Evolutionary conservation across 805 yeast species (phyloP), one percentile per base, ranked within the genome.

Genomic region (Schizosaccharomyces octosporus): DNA sequence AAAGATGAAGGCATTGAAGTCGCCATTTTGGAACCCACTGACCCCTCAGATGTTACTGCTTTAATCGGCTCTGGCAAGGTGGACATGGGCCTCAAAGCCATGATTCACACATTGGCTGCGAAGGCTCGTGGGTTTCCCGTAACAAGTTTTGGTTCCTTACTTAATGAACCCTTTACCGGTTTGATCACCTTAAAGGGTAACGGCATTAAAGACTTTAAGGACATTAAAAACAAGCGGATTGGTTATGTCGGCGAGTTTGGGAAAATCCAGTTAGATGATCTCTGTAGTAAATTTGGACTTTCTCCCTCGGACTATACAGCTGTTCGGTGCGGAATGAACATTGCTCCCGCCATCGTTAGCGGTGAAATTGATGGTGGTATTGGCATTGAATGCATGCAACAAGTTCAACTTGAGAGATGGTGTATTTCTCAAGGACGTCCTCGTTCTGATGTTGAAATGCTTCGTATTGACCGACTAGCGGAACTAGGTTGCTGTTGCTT

Each of bases 161-260:
- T 79, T 63, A 81, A 79, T 65, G 82, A 79, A 66, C 82, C 81
- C 7, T 79, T 79, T 69, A 79, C 82, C 21, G 82, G 81, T 43
- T 74, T 79, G 48, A 70, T 79, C 63, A 79, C 78, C 68, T 70
- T 79, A 66, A 74, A 76, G 65, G 78, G 76, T 2, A 70, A 74
- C 59, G 82, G 81, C 24, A 75, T 78, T 65, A 76, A 81, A 54
- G 81, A 79, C 67, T 79, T 79, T 69, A 70, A 69, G 54, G 76
- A 80, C 4, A 72, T 79, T 66, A 78, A 75, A 66, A 81, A 81
- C 31, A 78, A 78, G 68, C 70, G 69, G 58, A 77, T 79, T 65
- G 82, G 82, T 21, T 79, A 79, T 67, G 82, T 79, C 48, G 82
- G 82, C 41, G 82, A 79, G 66, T 79, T 79, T 67, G 82, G 82